These are phyloP conservation scores for Mrakiaceae sp. DNA, from an alignment of 1,284 basidiomycete genomes.

Conservation along the genomic window DNA sequence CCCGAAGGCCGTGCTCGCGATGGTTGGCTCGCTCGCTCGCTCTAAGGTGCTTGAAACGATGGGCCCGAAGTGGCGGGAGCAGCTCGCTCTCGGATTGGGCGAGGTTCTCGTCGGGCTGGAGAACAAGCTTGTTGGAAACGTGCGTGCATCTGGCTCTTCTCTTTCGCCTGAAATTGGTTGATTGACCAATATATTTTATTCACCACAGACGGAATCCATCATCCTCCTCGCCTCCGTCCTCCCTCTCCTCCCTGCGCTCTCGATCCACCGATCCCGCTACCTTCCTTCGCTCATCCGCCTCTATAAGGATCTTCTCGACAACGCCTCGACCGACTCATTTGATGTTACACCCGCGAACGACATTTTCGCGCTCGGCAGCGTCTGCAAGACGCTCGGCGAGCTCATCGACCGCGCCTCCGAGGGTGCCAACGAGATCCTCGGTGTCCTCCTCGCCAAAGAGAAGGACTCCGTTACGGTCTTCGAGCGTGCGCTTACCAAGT, in stretches of 20 bases:
- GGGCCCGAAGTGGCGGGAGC: slow-evolving; percentile 22
- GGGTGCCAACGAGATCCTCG: not conserved
- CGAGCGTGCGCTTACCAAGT: too few relatives aligned
- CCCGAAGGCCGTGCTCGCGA: not conserved
- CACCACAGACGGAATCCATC: not conserved
- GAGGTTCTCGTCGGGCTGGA: not conserved
- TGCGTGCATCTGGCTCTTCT: not conserved
- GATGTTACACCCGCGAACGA: not conserved
- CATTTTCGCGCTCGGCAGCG: not conserved
- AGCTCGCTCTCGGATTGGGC: not conserved
- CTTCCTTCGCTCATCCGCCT: slow-evolving; percentile 2
- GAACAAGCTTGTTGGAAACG: not conserved
- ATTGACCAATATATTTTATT: too few relatives aligned
- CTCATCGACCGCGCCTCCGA: slow-evolving; percentile 3
- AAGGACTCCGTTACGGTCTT: too few relatives aligned
- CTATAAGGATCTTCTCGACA: not conserved
- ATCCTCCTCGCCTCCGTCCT: not conserved
- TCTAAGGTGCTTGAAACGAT: slow-evolving; percentile 46
- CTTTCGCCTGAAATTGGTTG: not conserved
- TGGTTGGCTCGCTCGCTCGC: slow-evolving; percentile 19
- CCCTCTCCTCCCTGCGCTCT: slow-evolving; percentile 3
- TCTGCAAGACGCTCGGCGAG: not conserved
- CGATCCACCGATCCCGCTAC: not conserved
- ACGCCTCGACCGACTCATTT: not conserved
- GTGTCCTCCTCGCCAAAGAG: not conserved